Conservation (phyloP, 1,139 yeast genomes). For the Protomyces gravidus region DNA sequence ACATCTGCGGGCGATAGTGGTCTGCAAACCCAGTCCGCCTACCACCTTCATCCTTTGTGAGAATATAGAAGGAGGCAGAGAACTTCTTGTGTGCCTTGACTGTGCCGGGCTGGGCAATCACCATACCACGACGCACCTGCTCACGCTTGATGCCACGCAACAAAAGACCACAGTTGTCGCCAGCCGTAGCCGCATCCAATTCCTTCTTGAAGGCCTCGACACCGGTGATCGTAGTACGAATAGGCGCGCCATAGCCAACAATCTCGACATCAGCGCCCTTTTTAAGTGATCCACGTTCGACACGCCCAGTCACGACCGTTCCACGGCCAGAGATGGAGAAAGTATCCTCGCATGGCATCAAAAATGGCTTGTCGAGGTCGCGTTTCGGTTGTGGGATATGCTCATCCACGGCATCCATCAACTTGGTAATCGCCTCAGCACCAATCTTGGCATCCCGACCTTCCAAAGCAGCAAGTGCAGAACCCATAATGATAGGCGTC, state of each 20-base stretch:
- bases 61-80: constrained; percentile 86
- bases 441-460: constrained; percentile 88
- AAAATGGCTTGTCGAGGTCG: constrained; percentile 92
- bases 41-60: constrained; percentile 98
- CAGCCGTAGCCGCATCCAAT: constrained; percentile 94
- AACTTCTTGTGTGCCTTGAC: constrained; percentile 91
- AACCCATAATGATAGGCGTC: constrained; percentile 97
- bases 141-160: constrained; percentile 98
- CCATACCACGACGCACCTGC: constrained; percentile 96
- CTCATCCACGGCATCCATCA: constrained; percentile 88
- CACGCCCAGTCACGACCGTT: constrained; percentile 98
- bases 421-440: constrained; percentile 70
- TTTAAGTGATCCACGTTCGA: constrained; percentile 93
- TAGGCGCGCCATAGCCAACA: constrained; percentile 84
- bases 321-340: constrained; percentile 99
- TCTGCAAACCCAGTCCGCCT: constrained; percentile 96
- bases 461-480: constrained; percentile 95
- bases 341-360: constrained; percentile 96
- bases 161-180: constrained; percentile 97
- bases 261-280: constrained; percentile 98
- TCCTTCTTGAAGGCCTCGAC: constrained; percentile 99
- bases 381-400: constrained; percentile 94
- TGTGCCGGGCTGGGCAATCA: constrained; percentile 85
- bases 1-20: constrained; percentile 97
- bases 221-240: constrained; percentile 94